A percentile compares a stretch with the other conserved stretches of the same genome.
phyloP scores from a whole-genome alignment of 2,329 filamentous ascomycete species.

The Colletotrichum liriopes region DNA sequence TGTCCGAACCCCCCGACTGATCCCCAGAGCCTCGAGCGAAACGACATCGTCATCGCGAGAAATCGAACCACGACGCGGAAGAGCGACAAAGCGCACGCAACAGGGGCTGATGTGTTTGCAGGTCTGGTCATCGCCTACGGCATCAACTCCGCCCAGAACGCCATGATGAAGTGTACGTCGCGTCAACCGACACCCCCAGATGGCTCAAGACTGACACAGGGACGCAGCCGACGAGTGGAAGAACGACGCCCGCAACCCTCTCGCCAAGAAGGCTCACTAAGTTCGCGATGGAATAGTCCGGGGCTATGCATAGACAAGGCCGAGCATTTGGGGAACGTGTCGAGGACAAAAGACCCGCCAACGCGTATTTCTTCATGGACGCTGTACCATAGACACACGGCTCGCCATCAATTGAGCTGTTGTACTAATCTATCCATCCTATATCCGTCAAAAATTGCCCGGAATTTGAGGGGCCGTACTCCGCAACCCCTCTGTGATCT shows the following conservation, averaged over 20 bases:
- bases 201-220: conserved; percentile 47
- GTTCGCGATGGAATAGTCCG: conserved; percentile 39
- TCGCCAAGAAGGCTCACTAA: conserved; percentile 67
- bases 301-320: conserved; percentile 27
- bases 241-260: conserved; percentile 94
- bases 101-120: conserved; percentile 54
- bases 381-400: conserved; percentile 46
- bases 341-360: conserved; percentile 24
- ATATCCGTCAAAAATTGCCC: background rate
- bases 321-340: conserved; percentile 20
- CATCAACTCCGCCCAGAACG: conserved; percentile 86
- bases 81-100: background rate
- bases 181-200: conserved; percentile 24
- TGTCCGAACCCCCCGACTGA: conserved; percentile 55
- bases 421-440: conserved; percentile 33
- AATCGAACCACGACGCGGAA: background rate
- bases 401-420: conserved; percentile 40
- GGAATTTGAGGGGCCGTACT: background rate
- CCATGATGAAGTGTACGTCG: conserved; percentile 81
- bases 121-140: conserved; percentile 92
- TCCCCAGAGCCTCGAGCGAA: background rate
- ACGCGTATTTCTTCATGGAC: conserved; percentile 32
- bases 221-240: conserved; percentile 89
- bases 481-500: background rate
- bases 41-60: background rate